Evolutionary conservation across 805 yeast genomes (phyloP), one percentile per base, ranked within the genome.

Genomic region (Candida quercuum): DNA sequence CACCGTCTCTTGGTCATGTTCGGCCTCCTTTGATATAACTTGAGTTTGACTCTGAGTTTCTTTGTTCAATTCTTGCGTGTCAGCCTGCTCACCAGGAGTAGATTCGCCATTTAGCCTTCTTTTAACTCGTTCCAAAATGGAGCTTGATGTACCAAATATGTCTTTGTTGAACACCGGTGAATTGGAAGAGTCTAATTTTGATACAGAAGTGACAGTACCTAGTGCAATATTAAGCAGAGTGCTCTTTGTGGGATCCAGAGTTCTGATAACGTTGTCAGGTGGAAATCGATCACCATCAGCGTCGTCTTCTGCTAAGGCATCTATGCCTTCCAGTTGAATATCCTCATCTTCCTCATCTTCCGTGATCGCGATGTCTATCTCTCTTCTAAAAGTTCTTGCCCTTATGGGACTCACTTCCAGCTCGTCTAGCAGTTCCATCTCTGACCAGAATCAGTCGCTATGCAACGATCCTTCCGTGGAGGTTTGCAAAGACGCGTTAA

Each of bases 401-500:
- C 33, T 45, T 16, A 35, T 42, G 3, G 45, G 41, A 22, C 27
- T 41, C 2, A 41, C 27, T 8, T 54, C 57, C 12, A 54, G 33
- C 4, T 41, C 42, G 15, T 49, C 53, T 3, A 51, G 24, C 20
- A 52, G 24, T 10, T 52, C 57, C 57, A 52, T 52, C 18, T 17
- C 32, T 25, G 13, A 22, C 11, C 24, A 22, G 10, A 22, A 22
- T 22, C 24, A 22, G 10, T 22, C 11, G 24, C n/a, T n/a, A n/a
- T n/a, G n/a, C n/a, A n/a, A n/a, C n/a, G n/a, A n/a, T n/a, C n/a
- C n/a, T n/a, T n/a, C n/a, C n/a, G n/a, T n/a, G n/a, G n/a, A n/a
- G n/a, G n/a, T n/a, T n/a, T n/a, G n/a, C n/a, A n/a, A n/a, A n/a
- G n/a, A n/a, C n/a, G n/a, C n/a, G n/a, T n/a, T n/a, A n/a, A n/a